Evolutionary conservation across 108 stramenopile species (phyloP).

Genomic region (Cylindrotheca closterium): DNA sequence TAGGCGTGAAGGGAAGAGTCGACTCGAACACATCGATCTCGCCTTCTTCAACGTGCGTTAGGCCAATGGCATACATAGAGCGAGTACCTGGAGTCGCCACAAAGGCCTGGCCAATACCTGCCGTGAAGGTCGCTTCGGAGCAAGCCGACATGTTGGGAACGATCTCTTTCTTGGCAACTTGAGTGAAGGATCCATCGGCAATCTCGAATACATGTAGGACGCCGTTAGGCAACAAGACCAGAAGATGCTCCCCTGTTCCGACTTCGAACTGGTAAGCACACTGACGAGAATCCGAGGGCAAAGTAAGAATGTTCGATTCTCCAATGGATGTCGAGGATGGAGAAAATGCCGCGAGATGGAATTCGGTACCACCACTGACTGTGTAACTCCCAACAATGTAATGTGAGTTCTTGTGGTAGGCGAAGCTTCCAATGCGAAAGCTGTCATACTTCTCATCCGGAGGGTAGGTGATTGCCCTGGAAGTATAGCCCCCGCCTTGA

Average conservation of each 20-base stretch:
- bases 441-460: neutral
- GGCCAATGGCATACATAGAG: conserved; percentile 17
- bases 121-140: conserved; percentile 3
- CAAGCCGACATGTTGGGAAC: conserved; percentile 10
- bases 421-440: conserved; percentile 28
- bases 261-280: conserved; percentile 22
- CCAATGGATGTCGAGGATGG: too few species aligned
- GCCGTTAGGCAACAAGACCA: conserved; percentile 23
- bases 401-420: conserved; percentile 11
- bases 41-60: conserved; percentile 14
- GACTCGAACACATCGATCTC: conserved; percentile 5
- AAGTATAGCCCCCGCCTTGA: conserved; percentile 14
- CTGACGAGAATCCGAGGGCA: neutral
- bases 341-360: conserved; percentile 17
- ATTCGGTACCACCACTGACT: neutral
- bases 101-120: conserved; percentile 16
- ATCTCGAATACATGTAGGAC: conserved; percentile 17
- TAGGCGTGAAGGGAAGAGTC: conserved; percentile 7
- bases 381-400: conserved; percentile 29
- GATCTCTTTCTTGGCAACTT: conserved; percentile 11
- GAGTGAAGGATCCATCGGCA: conserved; percentile 3
- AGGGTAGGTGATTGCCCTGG: conserved; percentile 26
- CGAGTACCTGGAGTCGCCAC: neutral
- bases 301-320: neutral
- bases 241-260: conserved; percentile 5